phyloP scores from a whole-genome alignment of 768 basidiomycete genomes.

The Cubamyces sp. region DNA sequence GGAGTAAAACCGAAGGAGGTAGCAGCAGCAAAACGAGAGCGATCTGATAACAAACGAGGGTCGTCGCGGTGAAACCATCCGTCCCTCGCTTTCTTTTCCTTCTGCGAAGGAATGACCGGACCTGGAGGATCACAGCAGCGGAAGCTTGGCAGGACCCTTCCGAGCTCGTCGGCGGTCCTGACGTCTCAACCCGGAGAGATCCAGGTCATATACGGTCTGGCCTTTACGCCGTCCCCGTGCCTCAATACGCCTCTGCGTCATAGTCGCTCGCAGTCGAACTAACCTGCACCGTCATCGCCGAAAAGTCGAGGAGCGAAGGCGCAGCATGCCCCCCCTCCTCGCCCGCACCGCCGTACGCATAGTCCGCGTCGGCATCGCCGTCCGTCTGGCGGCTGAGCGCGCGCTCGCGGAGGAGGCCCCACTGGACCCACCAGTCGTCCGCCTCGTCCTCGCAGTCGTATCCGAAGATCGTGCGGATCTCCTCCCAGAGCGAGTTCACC shows the following conservation, averaged over 20 bases:
- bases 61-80: too few species aligned
- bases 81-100: too few species aligned
- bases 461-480: slow-evolving; percentile 35
- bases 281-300: slow-evolving; percentile 17
- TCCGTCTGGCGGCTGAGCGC: slow-evolving; percentile 16
- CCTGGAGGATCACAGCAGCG: too few species aligned
- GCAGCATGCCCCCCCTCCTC: neutral
- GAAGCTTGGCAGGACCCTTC: too few species aligned
- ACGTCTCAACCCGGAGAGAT: too few species aligned
- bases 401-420: slow-evolving; percentile 37
- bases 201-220: neutral
- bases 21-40: neutral
- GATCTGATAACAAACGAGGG: slow-evolving; percentile 7
- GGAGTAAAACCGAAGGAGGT: neutral
- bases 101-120: too few species aligned
- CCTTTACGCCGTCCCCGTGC: neutral
- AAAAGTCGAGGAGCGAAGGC: slow-evolving; percentile 9
- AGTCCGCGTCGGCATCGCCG: neutral
- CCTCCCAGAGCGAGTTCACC: slow-evolving; percentile 35
- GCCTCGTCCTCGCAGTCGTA: slow-evolving; percentile 43
- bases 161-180: too few species aligned
- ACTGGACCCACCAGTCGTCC: slow-evolving; percentile 44
- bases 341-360: neutral
- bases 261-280: slow-evolving; percentile 5
- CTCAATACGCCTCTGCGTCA: neutral